These are phyloP conservation scores for Suhomyces wounanorum DNA, from an alignment of 1,139 yeast genomes.

Conservation along the genomic window DNA sequence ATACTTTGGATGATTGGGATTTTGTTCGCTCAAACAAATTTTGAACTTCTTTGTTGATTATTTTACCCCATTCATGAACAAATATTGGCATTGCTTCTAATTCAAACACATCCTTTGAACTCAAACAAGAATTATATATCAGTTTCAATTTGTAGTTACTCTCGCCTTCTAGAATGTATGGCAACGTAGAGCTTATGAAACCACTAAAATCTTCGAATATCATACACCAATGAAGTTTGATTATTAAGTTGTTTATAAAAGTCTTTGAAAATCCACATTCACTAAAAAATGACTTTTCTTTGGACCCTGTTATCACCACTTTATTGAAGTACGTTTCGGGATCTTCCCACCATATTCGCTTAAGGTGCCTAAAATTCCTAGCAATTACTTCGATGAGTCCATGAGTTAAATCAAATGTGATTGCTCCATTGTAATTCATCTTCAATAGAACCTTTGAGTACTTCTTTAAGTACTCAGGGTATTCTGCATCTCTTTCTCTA, in stretches of 20 bases:
- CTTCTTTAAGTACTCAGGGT: slow-evolving; percentile 12
- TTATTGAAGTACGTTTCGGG: slow-evolving; percentile 23
- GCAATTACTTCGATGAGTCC: slow-evolving; percentile 22
- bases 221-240: slow-evolving; percentile 33
- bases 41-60: slow-evolving; percentile 10
- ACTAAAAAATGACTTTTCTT: slow-evolving; percentile 18
- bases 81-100: slow-evolving; percentile 16
- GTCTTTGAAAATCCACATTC: slow-evolving; percentile 26
- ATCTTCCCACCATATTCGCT: slow-evolving; percentile 22
- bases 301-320: slow-evolving; percentile 15
- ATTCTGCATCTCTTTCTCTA: slow-evolving; percentile 1
- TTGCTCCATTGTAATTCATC: slow-evolving; percentile 21
- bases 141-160: slow-evolving; percentile 16
- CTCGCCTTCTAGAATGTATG: slow-evolving; percentile 20
- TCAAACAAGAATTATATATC: slow-evolving; percentile 14
- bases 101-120: slow-evolving; percentile 13
- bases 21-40: slow-evolving; percentile 5
- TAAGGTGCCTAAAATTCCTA: slow-evolving; percentile 21
- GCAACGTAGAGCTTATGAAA: slow-evolving; percentile 23
- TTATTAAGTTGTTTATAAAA: slow-evolving; percentile 24
- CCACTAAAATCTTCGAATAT: slow-evolving; percentile 31
- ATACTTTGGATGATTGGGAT: background rate
- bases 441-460: slow-evolving; percentile 25
- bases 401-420: slow-evolving; percentile 17
- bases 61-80: slow-evolving; percentile 18